Base-by-base conservation (phyloP, 345 rosid genomes). In the Anacardium occidentale region DNA sequence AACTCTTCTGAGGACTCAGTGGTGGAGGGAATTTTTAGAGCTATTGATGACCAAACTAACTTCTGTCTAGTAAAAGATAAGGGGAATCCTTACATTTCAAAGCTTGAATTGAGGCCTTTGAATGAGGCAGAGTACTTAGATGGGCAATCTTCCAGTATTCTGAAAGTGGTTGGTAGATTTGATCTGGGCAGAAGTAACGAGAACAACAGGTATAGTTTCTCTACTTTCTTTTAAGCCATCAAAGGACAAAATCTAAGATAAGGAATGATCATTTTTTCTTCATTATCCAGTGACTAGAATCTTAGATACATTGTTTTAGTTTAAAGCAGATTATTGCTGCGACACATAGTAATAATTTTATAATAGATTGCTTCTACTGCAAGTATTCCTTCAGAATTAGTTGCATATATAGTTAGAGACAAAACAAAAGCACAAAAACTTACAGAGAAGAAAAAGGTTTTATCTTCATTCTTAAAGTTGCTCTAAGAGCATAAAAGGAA, bases 21-120 rank as follows among this genome's bases (percentile, higher is more conserved):
- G 26, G 82, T 85, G 52, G 94, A 89, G 80, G 87, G 77, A 32
- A 60, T 85, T 34, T 84, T 87, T 64, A 82, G 63, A 64, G 90
- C 91, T 24, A 48, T 57, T 10, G 40, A 69, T 22, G 64, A 48
- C 25, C 54, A 69, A 13, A 70, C 60, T 42, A 86, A 89, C 70
- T 83, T 87, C 60, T 89, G 94, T 82, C 69, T 87, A 65, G 68
- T 25, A 72, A 75, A 77, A 22, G 50, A 15, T 13, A 53, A 74
- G 59, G 94, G 89, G 9, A 24, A 77, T 51, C 90, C 87, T 5
- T 80, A 70, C 70, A 80, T 89, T 68, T 85, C 90, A 22, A 72
- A 37, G 80, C 81, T 89, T 58, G 90, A 84, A 76, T 77, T 87
- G 47, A 83, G 91, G 83, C 83, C 76, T 50, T 52, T 89, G 54